Percentiles rank a stretch among this genome's conserved stretches.
Conservation (phyloP, 2,329 filamentous ascomycete species). For the Raffaelea ambrosiae region DNA sequence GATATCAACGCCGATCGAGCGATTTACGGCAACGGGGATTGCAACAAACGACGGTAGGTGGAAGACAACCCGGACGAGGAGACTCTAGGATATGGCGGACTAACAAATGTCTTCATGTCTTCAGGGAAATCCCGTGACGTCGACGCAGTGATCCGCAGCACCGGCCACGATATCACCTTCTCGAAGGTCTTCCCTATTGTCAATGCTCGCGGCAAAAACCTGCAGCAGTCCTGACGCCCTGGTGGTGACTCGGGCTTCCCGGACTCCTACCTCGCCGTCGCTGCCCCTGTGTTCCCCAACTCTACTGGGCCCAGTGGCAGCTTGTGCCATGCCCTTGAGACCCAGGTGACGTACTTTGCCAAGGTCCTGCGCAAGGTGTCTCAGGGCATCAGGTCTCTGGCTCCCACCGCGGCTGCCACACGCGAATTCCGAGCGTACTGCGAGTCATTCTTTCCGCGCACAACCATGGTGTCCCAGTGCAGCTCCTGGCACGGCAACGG, state of each 20-base stretch:
- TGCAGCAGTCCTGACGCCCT: constrained; percentile 13
- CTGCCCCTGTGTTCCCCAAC: constrained; percentile 15
- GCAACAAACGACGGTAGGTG: constrained; percentile 16
- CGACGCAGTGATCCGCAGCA: constrained; percentile 24
- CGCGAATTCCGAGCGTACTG: constrained; percentile 3
- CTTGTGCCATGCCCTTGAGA: constrained; percentile 11
- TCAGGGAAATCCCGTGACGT: constrained; percentile 14
- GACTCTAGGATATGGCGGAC: no score
- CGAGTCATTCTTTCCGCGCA: constrained; percentile 8
- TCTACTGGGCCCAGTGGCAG: constrained; percentile 10
- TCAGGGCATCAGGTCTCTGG: neutral
- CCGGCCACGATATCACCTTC: constrained; percentile 17
- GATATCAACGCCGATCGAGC: constrained; percentile 20
- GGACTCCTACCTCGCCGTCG: constrained; percentile 13
- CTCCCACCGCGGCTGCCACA: neutral
- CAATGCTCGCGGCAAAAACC: constrained; percentile 11
- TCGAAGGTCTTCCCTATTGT: constrained; percentile 15
- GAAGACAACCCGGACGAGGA: no score
- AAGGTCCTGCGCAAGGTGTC: constrained; percentile 14
- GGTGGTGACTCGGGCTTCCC: constrained; percentile 6
- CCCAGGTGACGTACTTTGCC: constrained; percentile 10
- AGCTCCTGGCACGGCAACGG: constrained; percentile 12
- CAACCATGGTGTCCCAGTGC: constrained; percentile 7
- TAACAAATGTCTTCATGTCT: no score
- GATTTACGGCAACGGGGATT: constrained; percentile 21